phyloP scores from a whole-genome alignment of 345 rosid species.

The Pugionium cornutum region DNA sequence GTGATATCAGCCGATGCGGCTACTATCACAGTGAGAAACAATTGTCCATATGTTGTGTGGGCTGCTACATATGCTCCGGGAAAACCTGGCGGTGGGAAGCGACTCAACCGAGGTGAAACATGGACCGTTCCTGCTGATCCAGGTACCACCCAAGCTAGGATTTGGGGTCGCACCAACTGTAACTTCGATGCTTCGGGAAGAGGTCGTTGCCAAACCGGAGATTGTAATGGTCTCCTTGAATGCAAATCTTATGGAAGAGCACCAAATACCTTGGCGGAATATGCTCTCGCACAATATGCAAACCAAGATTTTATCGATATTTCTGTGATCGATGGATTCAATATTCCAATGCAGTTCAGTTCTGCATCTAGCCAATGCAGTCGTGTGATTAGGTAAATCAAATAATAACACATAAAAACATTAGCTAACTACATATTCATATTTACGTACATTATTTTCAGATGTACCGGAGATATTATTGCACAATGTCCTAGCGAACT shows the following conservation, averaged over 20 bases:
- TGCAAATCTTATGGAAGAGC: conserved; percentile 36
- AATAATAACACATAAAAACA: not conserved
- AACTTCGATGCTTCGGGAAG: conserved; percentile 35
- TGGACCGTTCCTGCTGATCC: conserved; percentile 35
- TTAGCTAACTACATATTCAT: not conserved
- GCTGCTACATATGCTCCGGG: conserved; percentile 40
- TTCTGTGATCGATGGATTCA: conserved; percentile 46
- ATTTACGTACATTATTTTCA: conserved; percentile 33
- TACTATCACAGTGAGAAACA: conserved; percentile 35
- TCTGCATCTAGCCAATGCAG: conserved; percentile 30
- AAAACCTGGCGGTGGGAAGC: conserved; percentile 43
- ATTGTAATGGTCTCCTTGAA: conserved; percentile 37
- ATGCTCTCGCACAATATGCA: conserved; percentile 23
- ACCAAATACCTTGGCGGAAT: conserved; percentile 44
- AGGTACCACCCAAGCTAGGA: conserved; percentile 35
- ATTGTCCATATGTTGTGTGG: conserved; percentile 46
- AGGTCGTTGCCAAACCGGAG: conserved; percentile 39
- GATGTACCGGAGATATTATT: conserved; percentile 41
- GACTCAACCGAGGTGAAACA: conserved; percentile 36
- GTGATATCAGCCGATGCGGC: conserved; percentile 15
- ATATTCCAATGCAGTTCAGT: conserved; percentile 50
- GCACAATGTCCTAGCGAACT: conserved; percentile 46
- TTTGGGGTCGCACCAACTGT: conserved; percentile 43
- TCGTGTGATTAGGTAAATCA: conserved; percentile 23
- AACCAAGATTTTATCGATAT: conserved; percentile 44